These are phyloP conservation scores for Camellia lanceoleosa DNA, from an alignment of 148 eudicot genomes.

Conservation along the genomic window DNA sequence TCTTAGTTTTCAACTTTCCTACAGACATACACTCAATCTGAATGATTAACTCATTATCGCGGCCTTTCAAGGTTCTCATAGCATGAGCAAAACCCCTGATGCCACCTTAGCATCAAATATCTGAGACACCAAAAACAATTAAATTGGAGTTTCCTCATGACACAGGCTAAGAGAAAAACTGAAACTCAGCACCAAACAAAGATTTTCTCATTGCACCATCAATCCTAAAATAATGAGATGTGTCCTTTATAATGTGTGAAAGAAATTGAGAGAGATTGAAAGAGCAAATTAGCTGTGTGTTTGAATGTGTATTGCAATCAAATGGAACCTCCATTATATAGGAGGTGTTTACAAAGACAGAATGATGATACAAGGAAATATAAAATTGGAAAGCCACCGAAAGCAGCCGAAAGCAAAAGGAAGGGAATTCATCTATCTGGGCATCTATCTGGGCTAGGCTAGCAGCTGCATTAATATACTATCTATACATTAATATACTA, in stretches of 20 bases:
- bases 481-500: too few relatives aligned
- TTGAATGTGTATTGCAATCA: too few relatives aligned
- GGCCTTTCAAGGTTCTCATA: not conserved
- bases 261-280: too few relatives aligned
- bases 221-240: not conserved
- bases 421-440: too few relatives aligned
- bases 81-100: not conserved
- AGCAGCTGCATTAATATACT: too few relatives aligned
- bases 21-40: not conserved
- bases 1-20: not conserved
- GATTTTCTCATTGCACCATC: not conserved
- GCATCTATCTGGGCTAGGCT: too few relatives aligned
- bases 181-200: not conserved
- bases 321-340: too few relatives aligned
- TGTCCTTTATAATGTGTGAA: not conserved
- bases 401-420: too few relatives aligned
- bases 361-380: too few relatives aligned
- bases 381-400: too few relatives aligned
- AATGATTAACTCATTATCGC: not conserved
- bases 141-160: constrained; percentile 2
- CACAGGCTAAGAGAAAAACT: not conserved
- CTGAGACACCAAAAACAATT: not conserved
- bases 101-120: not conserved
- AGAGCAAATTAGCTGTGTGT: too few relatives aligned
- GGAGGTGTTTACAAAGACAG: too few relatives aligned